Percentiles rank a stretch among this genome's conserved stretches.
Evolutionary conservation across 192 early-diverging fungal species (phyloP).

Genomic region (Rhizophagus clarus): DNA sequence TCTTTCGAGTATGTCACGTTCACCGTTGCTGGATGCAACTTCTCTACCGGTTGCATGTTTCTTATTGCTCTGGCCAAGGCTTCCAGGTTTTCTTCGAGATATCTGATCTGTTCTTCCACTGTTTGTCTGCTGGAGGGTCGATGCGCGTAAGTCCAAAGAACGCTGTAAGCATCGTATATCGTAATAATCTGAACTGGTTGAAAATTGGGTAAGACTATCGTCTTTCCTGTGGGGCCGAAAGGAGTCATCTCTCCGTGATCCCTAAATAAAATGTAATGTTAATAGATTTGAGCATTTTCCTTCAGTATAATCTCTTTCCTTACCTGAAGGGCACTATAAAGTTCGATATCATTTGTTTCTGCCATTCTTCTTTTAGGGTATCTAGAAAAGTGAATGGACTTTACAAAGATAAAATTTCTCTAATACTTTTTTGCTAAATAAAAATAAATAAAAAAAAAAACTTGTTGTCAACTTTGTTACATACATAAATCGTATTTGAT

Average conservation of each 20-base stretch:
- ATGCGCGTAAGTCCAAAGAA: slow-evolving; percentile 10
- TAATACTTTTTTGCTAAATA: too few relatives aligned
- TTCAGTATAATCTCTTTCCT: not conserved
- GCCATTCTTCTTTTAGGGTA: not conserved
- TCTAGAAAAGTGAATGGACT: not conserved
- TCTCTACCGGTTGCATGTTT: not conserved
- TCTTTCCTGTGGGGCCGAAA: not conserved
- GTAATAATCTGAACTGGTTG: not conserved
- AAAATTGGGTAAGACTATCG: not conserved
- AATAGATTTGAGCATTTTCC: not conserved
- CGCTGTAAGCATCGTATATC: not conserved
- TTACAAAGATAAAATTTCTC: too few relatives aligned
- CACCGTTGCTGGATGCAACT: not conserved
- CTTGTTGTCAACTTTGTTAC: too few relatives aligned
- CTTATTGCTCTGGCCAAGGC: not conserved
- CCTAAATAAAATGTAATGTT: not conserved
- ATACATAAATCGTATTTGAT: too few relatives aligned
- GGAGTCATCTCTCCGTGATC: not conserved
- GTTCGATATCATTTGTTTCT: not conserved
- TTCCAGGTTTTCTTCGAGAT: slow-evolving; percentile 4
- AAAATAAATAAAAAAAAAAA: too few relatives aligned
- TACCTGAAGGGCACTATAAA: not conserved
- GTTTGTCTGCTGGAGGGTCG: not conserved
- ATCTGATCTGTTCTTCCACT: not conserved
- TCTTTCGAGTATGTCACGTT: slow-evolving; percentile 2